A percentile compares a stretch with the other conserved stretches of the same genome.
Evolutionary conservation across 1,139 yeast genomes (phyloP).

Genomic region (Groenewaldozyma auringiensis): DNA sequence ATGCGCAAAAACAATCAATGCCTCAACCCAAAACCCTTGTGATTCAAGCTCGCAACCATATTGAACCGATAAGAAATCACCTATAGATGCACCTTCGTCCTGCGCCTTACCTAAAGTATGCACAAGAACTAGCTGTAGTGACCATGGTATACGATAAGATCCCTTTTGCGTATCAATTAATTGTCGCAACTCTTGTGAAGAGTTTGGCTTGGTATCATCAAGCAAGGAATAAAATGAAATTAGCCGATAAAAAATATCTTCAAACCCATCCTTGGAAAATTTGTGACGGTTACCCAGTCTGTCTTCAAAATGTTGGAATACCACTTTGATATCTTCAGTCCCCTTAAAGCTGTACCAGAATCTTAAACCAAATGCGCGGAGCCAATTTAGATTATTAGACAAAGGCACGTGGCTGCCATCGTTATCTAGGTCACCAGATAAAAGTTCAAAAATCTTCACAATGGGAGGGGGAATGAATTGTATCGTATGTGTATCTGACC

Average conservation of each 20-base stretch:
- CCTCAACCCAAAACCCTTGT: conserved; percentile 48
- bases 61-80: conserved; percentile 41
- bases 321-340: conserved; percentile 34
- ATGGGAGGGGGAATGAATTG: conserved; percentile 46
- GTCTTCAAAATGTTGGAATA: conserved; percentile 27
- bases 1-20: conserved; percentile 54
- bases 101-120: conserved; percentile 11
- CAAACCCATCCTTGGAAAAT: neutral
- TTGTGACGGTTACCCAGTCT: conserved; percentile 11
- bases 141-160: conserved; percentile 47
- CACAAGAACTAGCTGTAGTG: conserved; percentile 37
- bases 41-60: conserved; percentile 50
- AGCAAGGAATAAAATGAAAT: conserved; percentile 40
- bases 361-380: conserved; percentile 48
- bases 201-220: conserved; percentile 4
- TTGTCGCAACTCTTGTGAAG: conserved; percentile 20
- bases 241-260: conserved; percentile 30
- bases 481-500: conserved; percentile 45
- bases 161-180: conserved; percentile 11
- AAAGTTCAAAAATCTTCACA: conserved; percentile 52
- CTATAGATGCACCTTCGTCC: conserved; percentile 21
- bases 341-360: conserved; percentile 51
- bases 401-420: conserved; percentile 18
- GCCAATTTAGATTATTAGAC: conserved; percentile 55
- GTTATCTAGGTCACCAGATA: conserved; percentile 44